phyloP scores from a whole-genome alignment of 495 filamentous ascomycete species.

The Hypomontagnella monticulosa region DNA sequence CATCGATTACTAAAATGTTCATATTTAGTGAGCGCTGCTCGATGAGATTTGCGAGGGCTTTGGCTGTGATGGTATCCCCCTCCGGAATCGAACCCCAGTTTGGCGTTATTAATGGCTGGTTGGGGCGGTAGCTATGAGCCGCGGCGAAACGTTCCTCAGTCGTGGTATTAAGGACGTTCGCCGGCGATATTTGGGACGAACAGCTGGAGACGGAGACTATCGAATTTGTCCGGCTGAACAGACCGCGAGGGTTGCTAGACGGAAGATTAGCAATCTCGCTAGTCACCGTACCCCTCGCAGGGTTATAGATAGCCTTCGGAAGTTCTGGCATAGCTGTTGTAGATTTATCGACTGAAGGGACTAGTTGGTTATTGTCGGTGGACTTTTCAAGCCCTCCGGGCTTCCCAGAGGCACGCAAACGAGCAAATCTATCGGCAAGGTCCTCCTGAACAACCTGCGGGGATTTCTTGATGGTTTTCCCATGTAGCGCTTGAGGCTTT shows the following conservation, averaged over 20 bases:
- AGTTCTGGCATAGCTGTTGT: constrained; percentile 71
- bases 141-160: constrained; percentile 46
- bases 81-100: constrained; percentile 56
- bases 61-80: constrained; percentile 69
- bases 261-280: constrained; percentile 61
- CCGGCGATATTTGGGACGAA: constrained; percentile 35
- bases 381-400: constrained; percentile 46
- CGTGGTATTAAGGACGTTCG: constrained; percentile 25
- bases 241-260: constrained; percentile 57
- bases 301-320: constrained; percentile 88
- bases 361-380: constrained; percentile 66
- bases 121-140: constrained; percentile 42
- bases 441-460: constrained; percentile 48
- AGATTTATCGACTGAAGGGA: constrained; percentile 63
- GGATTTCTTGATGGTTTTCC: constrained; percentile 55
- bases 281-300: constrained; percentile 65
- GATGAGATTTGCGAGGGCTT: constrained; percentile 73
- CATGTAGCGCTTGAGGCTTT: constrained; percentile 70
- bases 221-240: constrained; percentile 60
- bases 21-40: constrained; percentile 55
- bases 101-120: constrained; percentile 40
- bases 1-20: constrained; percentile 83
- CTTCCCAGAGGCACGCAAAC: constrained; percentile 54
- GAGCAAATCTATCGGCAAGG: constrained; percentile 67
- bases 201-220: constrained; percentile 47